Conservation (phyloP, 805 yeast species). For the Priceomyces medius region DNA sequence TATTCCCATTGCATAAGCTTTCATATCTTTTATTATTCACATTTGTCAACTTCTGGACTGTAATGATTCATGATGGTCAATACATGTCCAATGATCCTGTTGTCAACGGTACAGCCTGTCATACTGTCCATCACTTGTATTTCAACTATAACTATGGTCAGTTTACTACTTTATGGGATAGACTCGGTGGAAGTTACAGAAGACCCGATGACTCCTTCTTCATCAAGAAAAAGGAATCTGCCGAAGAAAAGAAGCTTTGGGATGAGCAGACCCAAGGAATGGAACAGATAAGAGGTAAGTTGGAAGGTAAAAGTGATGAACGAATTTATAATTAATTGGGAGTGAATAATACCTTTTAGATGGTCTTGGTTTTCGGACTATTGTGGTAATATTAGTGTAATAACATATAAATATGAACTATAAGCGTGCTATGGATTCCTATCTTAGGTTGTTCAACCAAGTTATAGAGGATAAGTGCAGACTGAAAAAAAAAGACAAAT, state of each 20-base stretch:
- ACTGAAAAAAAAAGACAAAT: neutral
- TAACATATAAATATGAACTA: neutral
- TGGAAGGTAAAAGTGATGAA: constrained; percentile 76
- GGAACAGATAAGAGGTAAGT: constrained; percentile 73
- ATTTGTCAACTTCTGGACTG: constrained; percentile 96
- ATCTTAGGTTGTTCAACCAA: neutral
- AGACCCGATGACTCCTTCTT: constrained; percentile 86
- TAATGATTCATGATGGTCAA: constrained; percentile 98
- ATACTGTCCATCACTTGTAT: constrained; percentile 93
- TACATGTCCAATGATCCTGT: constrained; percentile 90
- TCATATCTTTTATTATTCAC: constrained; percentile 80
- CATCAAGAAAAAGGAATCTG: constrained; percentile 48
- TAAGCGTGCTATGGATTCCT: neutral
- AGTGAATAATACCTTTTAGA: no score
- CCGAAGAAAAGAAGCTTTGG: constrained; percentile 63
- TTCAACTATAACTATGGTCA: constrained; percentile 98
- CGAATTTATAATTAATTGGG: constrained; percentile 56
- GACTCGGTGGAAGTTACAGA: constrained; percentile 91
- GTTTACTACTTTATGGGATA: constrained; percentile 97
- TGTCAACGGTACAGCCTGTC: constrained; percentile 97
- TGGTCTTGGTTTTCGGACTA: no score
- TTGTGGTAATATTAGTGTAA: no score
- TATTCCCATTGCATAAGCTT: constrained; percentile 89
- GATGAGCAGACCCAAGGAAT: constrained; percentile 65
- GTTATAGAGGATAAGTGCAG: neutral